Base-by-base conservation (phyloP, 345 rosid species). In the Salix dunnii region DNA sequence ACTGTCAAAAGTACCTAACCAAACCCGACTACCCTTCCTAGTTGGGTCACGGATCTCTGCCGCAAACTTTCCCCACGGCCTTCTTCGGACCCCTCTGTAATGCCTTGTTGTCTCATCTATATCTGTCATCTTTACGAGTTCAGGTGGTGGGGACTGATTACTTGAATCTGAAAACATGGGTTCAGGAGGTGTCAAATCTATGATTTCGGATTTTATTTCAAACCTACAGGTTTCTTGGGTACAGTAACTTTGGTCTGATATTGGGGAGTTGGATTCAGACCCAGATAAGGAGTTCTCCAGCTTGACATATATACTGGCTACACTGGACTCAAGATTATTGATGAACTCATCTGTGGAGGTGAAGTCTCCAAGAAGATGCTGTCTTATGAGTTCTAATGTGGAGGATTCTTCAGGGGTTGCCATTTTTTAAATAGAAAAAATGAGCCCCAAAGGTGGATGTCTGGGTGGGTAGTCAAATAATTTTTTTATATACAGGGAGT, bases 41-140 rank as follows among this genome's bases (percentile, higher is more conserved):
- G 75, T 79, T 5, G 98, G 97, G 78, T 94, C 98, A 36, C 98
- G 87, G 60, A 94, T 94, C 90, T 94, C 98, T 14, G 98, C 98
- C 1, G 97, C 98, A 61, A 82, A 94, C 82, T 91, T 94, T 0
- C 98, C 98, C 98, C 98, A 94, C 3, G 98, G 97, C 83, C 98
- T 87, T 82, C 90, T 85, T 73, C 98, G 75, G 8, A 94, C 98
- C 21, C 98, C 98, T 79, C 98, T 84, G 86, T 88, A 94, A 71
- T 87, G 95, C 77, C 83, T 89, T 36, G 17, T 72, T 2, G 18
- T 72, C 80, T 80, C 85, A 51, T 71, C 90, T 0, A 27, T 10
- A 0, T 4, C 72, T 0, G 23, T 16, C 60, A 40, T 63, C 30
- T 74, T 40, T n/a, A 20, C 76, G 12, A 25, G 63, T 40, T 46